Conservation (phyloP, 2,329 filamentous ascomycete species). For the Xylaria sp. region DNA sequence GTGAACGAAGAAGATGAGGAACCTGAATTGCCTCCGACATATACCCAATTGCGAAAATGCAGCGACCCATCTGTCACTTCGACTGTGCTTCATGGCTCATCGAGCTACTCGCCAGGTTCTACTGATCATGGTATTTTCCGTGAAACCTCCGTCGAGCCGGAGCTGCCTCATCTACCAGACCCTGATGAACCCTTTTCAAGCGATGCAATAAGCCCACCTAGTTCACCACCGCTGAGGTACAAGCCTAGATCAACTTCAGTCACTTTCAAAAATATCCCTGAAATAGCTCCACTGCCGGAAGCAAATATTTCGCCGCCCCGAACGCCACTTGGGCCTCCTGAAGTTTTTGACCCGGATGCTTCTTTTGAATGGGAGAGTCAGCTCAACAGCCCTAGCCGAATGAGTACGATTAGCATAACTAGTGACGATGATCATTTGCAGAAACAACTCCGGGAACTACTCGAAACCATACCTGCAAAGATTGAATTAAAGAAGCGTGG, state of each 20-base stretch:
- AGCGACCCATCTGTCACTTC: slow-evolving; percentile 44
- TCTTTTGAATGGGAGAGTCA: slow-evolving; percentile 45
- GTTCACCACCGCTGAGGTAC: slow-evolving; percentile 53
- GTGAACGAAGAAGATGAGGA: slow-evolving; percentile 43
- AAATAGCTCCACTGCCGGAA: slow-evolving; percentile 49
- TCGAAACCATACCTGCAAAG: slow-evolving; percentile 77
- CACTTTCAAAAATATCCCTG: slow-evolving; percentile 54
- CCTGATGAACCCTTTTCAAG: slow-evolving; percentile 41
- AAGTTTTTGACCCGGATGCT: slow-evolving; percentile 54
- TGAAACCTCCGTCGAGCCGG: slow-evolving; percentile 54
- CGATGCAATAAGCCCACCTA: slow-evolving; percentile 53
- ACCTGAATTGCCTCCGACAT: slow-evolving; percentile 39
- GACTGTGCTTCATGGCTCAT: slow-evolving; percentile 46
- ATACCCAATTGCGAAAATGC: slow-evolving; percentile 30
- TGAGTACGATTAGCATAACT: slow-evolving; percentile 45
- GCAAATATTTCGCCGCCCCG: slow-evolving; percentile 48
- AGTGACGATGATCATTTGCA: slow-evolving; percentile 72
- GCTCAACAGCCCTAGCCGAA: slow-evolving; percentile 43
- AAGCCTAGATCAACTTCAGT: slow-evolving; percentile 48
- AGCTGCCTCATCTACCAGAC: slow-evolving; percentile 44
- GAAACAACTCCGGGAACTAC: slow-evolving; percentile 78
- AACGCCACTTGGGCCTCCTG: slow-evolving; percentile 51
- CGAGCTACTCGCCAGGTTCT: slow-evolving; percentile 47
- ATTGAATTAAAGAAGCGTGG: slow-evolving; percentile 72
- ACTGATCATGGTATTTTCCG: slow-evolving; percentile 49